Evolutionary conservation across 2,329 filamentous ascomycete species (phyloP), one percentile per base, ranked within the genome.

Genomic region (Penicillium sp.): DNA sequence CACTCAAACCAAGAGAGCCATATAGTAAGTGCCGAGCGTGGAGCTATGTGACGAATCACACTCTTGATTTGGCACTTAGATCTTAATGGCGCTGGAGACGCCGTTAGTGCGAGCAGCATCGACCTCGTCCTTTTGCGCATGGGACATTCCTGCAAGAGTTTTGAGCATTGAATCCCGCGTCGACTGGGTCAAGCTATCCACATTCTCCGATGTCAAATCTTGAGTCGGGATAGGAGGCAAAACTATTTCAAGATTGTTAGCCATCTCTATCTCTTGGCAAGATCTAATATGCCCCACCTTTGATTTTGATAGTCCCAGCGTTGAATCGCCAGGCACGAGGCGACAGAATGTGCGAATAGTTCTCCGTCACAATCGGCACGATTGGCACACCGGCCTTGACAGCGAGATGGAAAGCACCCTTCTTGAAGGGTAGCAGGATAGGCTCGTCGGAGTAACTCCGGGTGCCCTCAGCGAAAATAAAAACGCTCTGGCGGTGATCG

Each of bases 391-490:
- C 89, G 2, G 93, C 93, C 80, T 97, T 90, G 21, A 99, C 85
- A 45, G 94, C 94, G 34, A 99, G 83, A 75, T 99, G 93, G 77
- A 99, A 99, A 46, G 93, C 94, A 58, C 94, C 94, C 81, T 99
- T 99, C 79, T 99, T 99, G 82, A 97, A 99, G n/a, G 92, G 90
- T 53, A 97, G 80, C 68, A 99, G 78, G 58, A 83, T 84, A 2
- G 94, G 90, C 53, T 92, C 87, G 67, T 88, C 85, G 56, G 89
- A 83, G 78, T 97, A 96, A 73, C 90, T 95, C 65, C 94, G 85
- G 1, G 94, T 99, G 50, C 94, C 94, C 78, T 99, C 94, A 0
- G 80, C 78, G 64, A 82, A 82, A 52, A 82, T 82, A 61, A 81
- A 81, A 9, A 82, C 80, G 57, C 77, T 80, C 66, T 92, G 89